Evolutionary conservation across 2,329 filamentous ascomycete genomes (phyloP).

Genomic region (Talaromyces sp.): DNA sequence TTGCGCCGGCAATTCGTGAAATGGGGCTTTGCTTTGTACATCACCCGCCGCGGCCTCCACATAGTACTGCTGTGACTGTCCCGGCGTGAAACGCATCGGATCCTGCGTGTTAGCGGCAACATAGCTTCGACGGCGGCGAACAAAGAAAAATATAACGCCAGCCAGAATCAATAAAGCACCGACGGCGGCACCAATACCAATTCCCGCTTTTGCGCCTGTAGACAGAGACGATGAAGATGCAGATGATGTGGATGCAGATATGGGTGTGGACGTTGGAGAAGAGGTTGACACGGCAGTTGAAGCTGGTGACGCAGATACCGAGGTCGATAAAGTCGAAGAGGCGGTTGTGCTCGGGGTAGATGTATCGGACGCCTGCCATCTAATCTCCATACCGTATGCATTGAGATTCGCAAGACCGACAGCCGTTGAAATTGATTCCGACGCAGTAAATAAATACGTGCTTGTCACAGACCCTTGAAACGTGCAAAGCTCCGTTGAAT

Average conservation of each 20-base stretch:
- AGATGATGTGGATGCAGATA: background rate
- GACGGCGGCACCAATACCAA: background rate
- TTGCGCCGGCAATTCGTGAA: background rate
- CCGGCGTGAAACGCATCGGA: background rate
- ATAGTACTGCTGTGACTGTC: background rate
- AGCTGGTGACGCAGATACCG: background rate
- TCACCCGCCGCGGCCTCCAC: background rate
- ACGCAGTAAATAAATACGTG: constrained; percentile 3
- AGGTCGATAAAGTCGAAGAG: background rate
- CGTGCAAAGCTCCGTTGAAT: constrained; percentile 13
- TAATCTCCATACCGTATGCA: constrained; percentile 13
- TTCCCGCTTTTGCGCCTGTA: constrained; percentile 2
- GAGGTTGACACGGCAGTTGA: background rate
- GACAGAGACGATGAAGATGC: background rate
- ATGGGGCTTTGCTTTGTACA: background rate
- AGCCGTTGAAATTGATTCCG: background rate
- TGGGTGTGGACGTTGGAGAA: background rate
- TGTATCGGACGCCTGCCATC: constrained; percentile 4
- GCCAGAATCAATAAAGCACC: background rate
- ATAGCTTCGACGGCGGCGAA: background rate
- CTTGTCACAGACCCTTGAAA: constrained; percentile 5
- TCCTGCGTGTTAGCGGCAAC: background rate
- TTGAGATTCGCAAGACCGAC: constrained; percentile 7
- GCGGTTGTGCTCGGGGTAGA: background rate
- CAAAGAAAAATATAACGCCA: background rate